phyloP scores from a whole-genome alignment of 202 grass and related monocot genomes.

The Schoenoplectus triqueter region DNA sequence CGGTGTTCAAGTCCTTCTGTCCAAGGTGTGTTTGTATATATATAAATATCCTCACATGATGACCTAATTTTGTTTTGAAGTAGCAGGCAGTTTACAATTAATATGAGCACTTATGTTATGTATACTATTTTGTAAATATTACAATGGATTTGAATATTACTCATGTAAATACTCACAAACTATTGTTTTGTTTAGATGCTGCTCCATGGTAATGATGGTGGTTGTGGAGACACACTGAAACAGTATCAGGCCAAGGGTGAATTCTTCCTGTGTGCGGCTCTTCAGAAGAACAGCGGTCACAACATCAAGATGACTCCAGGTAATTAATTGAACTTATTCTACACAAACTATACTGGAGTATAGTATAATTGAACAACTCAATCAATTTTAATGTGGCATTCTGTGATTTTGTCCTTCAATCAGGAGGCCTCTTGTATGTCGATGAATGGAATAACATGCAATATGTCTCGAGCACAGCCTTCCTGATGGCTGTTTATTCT shows the following conservation, averaged over 20 bases:
- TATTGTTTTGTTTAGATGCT: slow-evolving; percentile 46
- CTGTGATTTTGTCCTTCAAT: neutral
- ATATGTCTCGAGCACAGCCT: slow-evolving; percentile 67
- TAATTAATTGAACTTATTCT: slow-evolving; percentile 23
- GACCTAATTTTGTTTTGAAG: no score
- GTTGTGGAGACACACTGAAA: slow-evolving; percentile 46
- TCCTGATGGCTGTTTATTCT: slow-evolving; percentile 81
- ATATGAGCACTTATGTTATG: no score
- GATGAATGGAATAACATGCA: slow-evolving; percentile 96
- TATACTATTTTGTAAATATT: no score
- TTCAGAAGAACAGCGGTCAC: slow-evolving; percentile 83
- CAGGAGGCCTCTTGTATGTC: slow-evolving; percentile 64
- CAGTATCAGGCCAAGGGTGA: slow-evolving; percentile 90
- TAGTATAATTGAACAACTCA: neutral
- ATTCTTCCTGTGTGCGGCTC: slow-evolving; percentile 88
- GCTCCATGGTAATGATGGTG: slow-evolving; percentile 35
- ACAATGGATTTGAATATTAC: neutral
- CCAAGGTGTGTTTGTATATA: slow-evolving; percentile 49
- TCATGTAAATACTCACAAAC: neutral
- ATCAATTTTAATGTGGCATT: slow-evolving; percentile 8
- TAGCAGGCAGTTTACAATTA: no score
- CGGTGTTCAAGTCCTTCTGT: slow-evolving; percentile 76
- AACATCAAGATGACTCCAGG: slow-evolving; percentile 76
- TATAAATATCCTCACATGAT: no score
- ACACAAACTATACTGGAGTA: neutral